Evolutionary conservation across 2,329 filamentous ascomycete genomes (phyloP), one percentile per base, ranked within the genome.

Genomic region (Botrytis sinoallii): DNA sequence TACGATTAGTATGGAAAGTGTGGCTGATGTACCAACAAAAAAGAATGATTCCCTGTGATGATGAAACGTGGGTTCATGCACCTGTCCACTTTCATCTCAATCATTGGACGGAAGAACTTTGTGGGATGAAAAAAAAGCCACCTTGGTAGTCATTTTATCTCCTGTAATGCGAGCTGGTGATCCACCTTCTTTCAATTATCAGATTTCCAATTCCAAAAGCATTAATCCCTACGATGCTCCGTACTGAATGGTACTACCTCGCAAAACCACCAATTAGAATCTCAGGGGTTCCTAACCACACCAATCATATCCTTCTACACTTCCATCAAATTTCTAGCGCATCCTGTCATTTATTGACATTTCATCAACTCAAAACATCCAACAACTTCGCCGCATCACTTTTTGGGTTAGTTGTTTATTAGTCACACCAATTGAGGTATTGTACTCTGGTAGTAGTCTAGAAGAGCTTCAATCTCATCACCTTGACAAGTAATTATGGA

Each of bases 361-460:
- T n/a, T 42, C 48, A 57, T 69, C 35, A 57, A 59, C 52, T 32
- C n/a, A 25, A 57, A 69, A 69, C 66, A 68, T 18, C 40, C n/a
- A 42, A 63, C 38, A n/a, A 42, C 38, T 20, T 64, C 25, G 25
- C 60, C 38, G 35, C 60, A 44, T 64, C 14, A 4, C 6, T 10
- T 29, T 42, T 18, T 4, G 16, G 38, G 38, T n/a, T 22, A 32
- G 9, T 14, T 16, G 5, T 55, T 55, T 3, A 25, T 55, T 55
- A n/a, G n/a, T 55, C 10, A 55, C 48, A 16, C 48, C 7, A n/a
- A 63, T 40, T n/a, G 32, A 40, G 59, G 5, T 22, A 7, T 61
- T 40, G 22, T 16, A 9, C 4, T 35, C 48, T 55, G 48, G n/a
- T 5, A 22, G 9, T 12, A 59, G 18, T 38, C 59, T 38, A 35